Evolutionary conservation across 2,329 filamentous ascomycete species (phyloP), one percentile per base, ranked within the genome.

Genomic region (Anisogramma anomala): DNA sequence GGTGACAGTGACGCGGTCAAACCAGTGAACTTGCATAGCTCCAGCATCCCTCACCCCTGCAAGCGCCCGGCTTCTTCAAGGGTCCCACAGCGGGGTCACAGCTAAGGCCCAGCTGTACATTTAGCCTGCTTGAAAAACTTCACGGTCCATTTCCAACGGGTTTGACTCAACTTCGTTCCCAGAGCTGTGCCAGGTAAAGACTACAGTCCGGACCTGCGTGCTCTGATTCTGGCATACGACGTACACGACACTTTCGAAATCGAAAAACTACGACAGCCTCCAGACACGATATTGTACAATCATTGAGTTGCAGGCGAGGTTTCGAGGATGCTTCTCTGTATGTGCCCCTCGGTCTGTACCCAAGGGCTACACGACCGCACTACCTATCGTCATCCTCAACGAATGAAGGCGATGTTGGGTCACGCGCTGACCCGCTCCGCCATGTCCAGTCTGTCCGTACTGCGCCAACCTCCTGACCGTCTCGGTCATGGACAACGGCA

Each of bases 381-480:
- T 6, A 30, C 27, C 14, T 5, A 4, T 20, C 15, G 3, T 33
- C 15, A 14, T n/a, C n/a, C n/a, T n/a, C n/a, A n/a, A n/a, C n/a
- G n/a, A n/a, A n/a, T n/a, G n/a, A n/a, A n/a, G n/a, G n/a, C n/a
- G n/a, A n/a, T n/a, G n/a, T n/a, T n/a, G n/a, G n/a, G n/a, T n/a
- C n/a, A n/a, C n/a, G n/a, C n/a, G n/a, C 52, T 46, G 38, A 25
- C 25, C 22, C 14, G 22, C 17, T 38, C 27, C 17, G 23, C 20
- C 9, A 7, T 14, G 1, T 41, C 25, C 52, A 83, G 82, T 89
- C 74, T 91, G 84, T 62, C 84, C 84, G 37, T 76, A 77, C 58
- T 91, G 84, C 70, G 79, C 79, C 62, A 91, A 89, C 67, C 79
- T 86, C 62, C 77, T 91, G 56, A 85, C 82, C 55, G 79, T 89